phyloP scores from a whole-genome alignment of 345 rosid genomes.

The Psidium guajava region DNA sequence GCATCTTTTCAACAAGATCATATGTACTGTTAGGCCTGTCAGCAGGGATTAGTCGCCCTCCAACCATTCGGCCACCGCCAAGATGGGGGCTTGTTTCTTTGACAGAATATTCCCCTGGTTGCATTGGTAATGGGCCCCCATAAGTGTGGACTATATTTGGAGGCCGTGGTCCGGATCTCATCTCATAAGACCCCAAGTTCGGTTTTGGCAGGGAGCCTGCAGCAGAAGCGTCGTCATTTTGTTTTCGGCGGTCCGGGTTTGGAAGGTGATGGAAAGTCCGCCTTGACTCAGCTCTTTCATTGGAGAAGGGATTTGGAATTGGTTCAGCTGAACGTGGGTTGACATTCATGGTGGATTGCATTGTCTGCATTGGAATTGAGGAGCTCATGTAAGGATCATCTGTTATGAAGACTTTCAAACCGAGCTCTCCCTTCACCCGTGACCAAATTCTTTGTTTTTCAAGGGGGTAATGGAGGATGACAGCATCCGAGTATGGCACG shows the following conservation, averaged over 20 bases:
- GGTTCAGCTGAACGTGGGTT: constrained; percentile 16
- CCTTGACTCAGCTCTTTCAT: constrained; percentile 16
- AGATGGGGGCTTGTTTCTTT: constrained; percentile 88
- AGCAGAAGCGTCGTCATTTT: constrained; percentile 8
- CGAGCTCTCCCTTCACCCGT: constrained; percentile 68
- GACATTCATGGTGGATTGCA: constrained; percentile 22
- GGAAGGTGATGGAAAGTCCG: constrained; percentile 38
- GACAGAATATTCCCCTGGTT: constrained; percentile 50
- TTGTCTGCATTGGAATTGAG: constrained; percentile 37
- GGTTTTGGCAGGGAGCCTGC: constrained; percentile 13
- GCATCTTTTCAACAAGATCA: constrained; percentile 95
- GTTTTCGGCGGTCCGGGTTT: constrained; percentile 11
- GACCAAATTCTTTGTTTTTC: constrained; percentile 49
- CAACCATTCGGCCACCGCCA: constrained; percentile 63
- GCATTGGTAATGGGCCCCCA: constrained; percentile 27
- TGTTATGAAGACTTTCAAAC: constrained; percentile 63
- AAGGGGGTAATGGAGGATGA: constrained; percentile 65
- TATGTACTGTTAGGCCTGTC: constrained; percentile 40
- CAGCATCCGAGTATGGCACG: constrained; percentile 65
- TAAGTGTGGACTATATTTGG: constrained; percentile 22
- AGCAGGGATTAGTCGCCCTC: constrained; percentile 70
- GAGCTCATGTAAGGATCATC: constrained; percentile 42
- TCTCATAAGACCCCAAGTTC: constrained; percentile 30
- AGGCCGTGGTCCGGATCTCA: constrained; percentile 37
- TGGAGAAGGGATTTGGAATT: constrained; percentile 6